These are phyloP conservation scores for Neurospora tetrasperma DNA, from an alignment of 495 filamentous ascomycete species.

Conservation along the genomic window DNA sequence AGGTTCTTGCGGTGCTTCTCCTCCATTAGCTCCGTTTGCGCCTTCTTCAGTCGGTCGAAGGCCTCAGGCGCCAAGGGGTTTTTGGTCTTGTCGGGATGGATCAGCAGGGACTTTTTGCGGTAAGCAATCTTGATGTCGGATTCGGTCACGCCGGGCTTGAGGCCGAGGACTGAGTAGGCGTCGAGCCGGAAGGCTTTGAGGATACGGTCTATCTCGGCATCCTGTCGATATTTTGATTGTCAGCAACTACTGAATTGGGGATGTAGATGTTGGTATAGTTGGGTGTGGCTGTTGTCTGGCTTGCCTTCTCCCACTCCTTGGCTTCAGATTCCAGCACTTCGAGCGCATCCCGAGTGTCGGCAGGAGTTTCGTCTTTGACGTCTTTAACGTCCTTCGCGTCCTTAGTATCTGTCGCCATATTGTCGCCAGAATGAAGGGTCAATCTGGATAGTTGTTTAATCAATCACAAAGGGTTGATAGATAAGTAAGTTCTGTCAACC, in stretches of 20 bases:
- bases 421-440: not conserved
- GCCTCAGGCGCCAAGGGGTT: slow-evolving; percentile 89
- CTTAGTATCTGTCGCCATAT: slow-evolving; percentile 8
- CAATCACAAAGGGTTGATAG: not conserved
- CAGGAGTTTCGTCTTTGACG: slow-evolving; percentile 17
- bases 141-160: slow-evolving; percentile 90
- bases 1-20: slow-evolving; percentile 79
- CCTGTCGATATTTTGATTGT: slow-evolving; percentile 39
- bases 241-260: not conserved
- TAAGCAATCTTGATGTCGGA: slow-evolving; percentile 92
- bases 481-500: not conserved
- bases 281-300: not conserved
- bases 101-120: slow-evolving; percentile 92
- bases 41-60: slow-evolving; percentile 94
- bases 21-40: slow-evolving; percentile 81
- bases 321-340: slow-evolving; percentile 78
- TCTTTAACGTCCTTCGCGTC: not conserved
- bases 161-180: slow-evolving; percentile 90
- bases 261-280: not conserved
- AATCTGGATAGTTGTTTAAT: not conserved
- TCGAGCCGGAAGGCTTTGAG: slow-evolving; percentile 81
- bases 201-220: slow-evolving; percentile 94
- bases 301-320: slow-evolving; percentile 81
- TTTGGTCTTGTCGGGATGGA: slow-evolving; percentile 95
- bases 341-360: slow-evolving; percentile 50